These are phyloP conservation scores for Fusarium abutilonis DNA, from an alignment of 2,329 filamentous ascomycete genomes.

Conservation along the genomic window DNA sequence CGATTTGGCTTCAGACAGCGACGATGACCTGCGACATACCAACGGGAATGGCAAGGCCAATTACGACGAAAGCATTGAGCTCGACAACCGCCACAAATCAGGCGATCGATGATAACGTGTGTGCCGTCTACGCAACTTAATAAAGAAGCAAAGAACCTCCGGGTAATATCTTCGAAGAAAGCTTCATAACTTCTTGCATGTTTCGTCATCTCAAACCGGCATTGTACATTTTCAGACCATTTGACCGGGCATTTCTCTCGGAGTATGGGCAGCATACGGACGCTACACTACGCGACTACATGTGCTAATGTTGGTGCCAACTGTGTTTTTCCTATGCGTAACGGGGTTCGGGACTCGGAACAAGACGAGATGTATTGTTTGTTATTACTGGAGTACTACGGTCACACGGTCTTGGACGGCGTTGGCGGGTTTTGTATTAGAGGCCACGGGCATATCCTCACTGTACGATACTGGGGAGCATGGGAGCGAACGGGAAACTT, in stretches of 20 bases:
- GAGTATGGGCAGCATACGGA: slow-evolving; percentile 39
- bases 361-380: slow-evolving; percentile 39
- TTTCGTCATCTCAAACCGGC: slow-evolving; percentile 36
- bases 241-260: slow-evolving; percentile 35
- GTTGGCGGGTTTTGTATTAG: slow-evolving; percentile 45
- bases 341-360: slow-evolving; percentile 27
- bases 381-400: slow-evolving; percentile 44
- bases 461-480: slow-evolving; percentile 48
- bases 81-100: slow-evolving; percentile 61
- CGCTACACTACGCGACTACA: slow-evolving; percentile 36
- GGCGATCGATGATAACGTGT: slow-evolving; percentile 47
- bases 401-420: slow-evolving; percentile 44
- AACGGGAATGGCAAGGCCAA: slow-evolving; percentile 56
- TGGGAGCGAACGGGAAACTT: slow-evolving; percentile 30
- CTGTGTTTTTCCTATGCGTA: slow-evolving; percentile 29
- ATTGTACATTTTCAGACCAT: slow-evolving; percentile 46
- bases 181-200: slow-evolving; percentile 25
- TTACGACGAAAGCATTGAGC: slow-evolving; percentile 58
- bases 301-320: slow-evolving; percentile 39
- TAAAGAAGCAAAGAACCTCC: slow-evolving; percentile 18
- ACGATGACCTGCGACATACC: slow-evolving; percentile 63
- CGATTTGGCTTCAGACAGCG: slow-evolving; percentile 81
- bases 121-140: slow-evolving; percentile 33
- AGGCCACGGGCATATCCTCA: slow-evolving; percentile 39
- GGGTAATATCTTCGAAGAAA: slow-evolving; percentile 7